These are phyloP conservation scores for Thamnidium elegans DNA, from an alignment of 192 early-diverging fungal species.

Conservation along the genomic window DNA sequence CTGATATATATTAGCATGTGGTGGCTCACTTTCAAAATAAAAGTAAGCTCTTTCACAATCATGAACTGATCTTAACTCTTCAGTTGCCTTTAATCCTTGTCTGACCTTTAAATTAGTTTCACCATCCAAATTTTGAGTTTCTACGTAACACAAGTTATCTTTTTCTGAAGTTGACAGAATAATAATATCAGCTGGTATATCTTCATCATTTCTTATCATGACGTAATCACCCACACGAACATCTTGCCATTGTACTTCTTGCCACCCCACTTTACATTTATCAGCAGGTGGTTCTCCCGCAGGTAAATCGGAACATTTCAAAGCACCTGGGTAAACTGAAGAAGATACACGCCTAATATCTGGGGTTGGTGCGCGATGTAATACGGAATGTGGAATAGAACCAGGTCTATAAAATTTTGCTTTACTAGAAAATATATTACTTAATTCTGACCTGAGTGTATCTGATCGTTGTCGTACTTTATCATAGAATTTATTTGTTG, in stretches of 20 bases:
- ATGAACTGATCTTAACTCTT: slow-evolving; percentile 49
- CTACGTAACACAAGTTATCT: slow-evolving; percentile 84
- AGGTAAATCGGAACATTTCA: slow-evolving; percentile 17
- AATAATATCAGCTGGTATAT: slow-evolving; percentile 93
- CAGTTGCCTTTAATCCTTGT: slow-evolving; percentile 60
- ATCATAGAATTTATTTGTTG: slow-evolving; percentile 3
- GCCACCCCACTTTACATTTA: slow-evolving; percentile 51
- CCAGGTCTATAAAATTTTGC: slow-evolving; percentile 35
- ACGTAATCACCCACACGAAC: slow-evolving; percentile 90
- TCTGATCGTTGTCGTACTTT: slow-evolving; percentile 29
- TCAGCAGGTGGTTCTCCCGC: slow-evolving; percentile 15
- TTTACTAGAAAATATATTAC: slow-evolving; percentile 18
- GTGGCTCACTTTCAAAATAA: slow-evolving; percentile 79
- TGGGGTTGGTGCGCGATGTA: slow-evolving; percentile 26
- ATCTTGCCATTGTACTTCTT: slow-evolving; percentile 73
- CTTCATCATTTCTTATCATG: slow-evolving; percentile 76
- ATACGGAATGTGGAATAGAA: slow-evolving; percentile 46
- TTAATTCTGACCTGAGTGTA: slow-evolving; percentile 27
- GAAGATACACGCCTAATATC: neutral
- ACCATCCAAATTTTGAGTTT: slow-evolving; percentile 97
- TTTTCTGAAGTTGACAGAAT: slow-evolving; percentile 82
- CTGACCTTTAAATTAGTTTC: slow-evolving; percentile 97
- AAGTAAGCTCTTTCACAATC: slow-evolving; percentile 62
- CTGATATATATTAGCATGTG: slow-evolving; percentile 81
- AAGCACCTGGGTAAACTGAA: neutral